A percentile compares a stretch with the other conserved stretches of the same genome.
Conservation (phyloP, 306 rosid genomes). For the Rosa lucieae region DNA sequence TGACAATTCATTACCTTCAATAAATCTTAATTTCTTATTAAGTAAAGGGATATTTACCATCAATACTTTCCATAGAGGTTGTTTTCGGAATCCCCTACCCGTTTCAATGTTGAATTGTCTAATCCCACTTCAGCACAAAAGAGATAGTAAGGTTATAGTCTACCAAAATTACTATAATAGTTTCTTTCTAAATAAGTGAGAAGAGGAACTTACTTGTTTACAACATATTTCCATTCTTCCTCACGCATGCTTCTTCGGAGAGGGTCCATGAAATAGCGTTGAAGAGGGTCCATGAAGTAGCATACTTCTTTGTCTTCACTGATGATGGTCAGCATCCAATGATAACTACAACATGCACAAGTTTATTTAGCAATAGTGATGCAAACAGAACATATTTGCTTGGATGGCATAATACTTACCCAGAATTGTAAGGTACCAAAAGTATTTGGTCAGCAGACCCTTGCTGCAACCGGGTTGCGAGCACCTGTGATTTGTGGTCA, state of each 20-base stretch:
- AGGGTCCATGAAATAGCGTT: conserved; percentile 22
- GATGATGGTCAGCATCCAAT: conserved; percentile 18
- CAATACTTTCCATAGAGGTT: conserved; percentile 14
- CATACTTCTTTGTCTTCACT: conserved; percentile 13
- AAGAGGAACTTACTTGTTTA: conserved; percentile 11
- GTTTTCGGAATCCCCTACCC: background rate
- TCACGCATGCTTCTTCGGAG: conserved; percentile 16
- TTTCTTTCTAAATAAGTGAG: background rate
- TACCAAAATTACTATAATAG: background rate
- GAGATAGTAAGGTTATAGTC: background rate
- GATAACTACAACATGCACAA: conserved; percentile 7
- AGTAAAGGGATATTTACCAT: background rate
- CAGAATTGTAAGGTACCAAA: conserved; percentile 20
- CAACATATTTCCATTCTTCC: conserved; percentile 22
- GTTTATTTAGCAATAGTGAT: background rate
- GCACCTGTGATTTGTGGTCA: background rate
- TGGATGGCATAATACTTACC: conserved; percentile 1
- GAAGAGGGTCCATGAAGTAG: conserved; percentile 20
- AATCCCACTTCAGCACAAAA: conserved; percentile 10
- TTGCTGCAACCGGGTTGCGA: conserved; percentile 5
- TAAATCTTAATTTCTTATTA: background rate
- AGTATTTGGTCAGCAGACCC: conserved; percentile 8
- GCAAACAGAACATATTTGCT: background rate
- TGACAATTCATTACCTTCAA: background rate
- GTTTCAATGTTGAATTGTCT: conserved; percentile 8